Base-by-base conservation (phyloP, 345 rosid species). In the Physaria fendleri region DNA sequence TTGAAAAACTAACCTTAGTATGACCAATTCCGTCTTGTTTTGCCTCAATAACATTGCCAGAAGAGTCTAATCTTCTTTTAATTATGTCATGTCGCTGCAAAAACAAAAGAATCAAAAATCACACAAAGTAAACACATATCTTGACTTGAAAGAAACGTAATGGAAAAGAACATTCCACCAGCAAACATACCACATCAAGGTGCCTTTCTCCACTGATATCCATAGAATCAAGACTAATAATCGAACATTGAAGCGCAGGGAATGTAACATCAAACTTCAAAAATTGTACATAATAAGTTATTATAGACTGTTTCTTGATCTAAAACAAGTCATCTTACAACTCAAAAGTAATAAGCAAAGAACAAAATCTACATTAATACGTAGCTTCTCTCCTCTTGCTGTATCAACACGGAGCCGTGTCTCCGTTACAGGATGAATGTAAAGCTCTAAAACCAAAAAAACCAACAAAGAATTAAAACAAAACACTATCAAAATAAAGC, bases 151-250 rank as follows among this genome's bases (percentile, higher is more conserved):
- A n/a, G n/a, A n/a, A n/a, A n/a, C 16, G 13, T 0, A 49, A 49
- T 27, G 25, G 34, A 35, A 29, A 51, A 22, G 46, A 46, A 58
- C 39, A 64, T n/a, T 46, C 23, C 7, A 24, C 34, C 10, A 56
- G 24, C 21, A n/a, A n/a, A 79, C 87, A 56, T 77, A 93, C 99
- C 71, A 93, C 89, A 78, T 93, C 97, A 63, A 93, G 88, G 68
- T 89, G 99, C 66, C 91, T 79, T 73, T 87, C 95, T 53, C 97
- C 97, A 27, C 99, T 89, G 71, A 85, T 83, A 80, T 93, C 99
- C 90, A 93, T 93, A 25, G 97, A 86, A 71, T 93, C 99, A 54
- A 93, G 74, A 64, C 97, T 93, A 57, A 93, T 81, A 68, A 93
- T 77, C 27, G 99, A 82, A 69, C 99, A 93, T 12, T 96, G 82